These are phyloP conservation scores for Stachybotrys chartarum DNA, from an alignment of 2,329 filamentous ascomycete genomes.

Conservation along the genomic window DNA sequence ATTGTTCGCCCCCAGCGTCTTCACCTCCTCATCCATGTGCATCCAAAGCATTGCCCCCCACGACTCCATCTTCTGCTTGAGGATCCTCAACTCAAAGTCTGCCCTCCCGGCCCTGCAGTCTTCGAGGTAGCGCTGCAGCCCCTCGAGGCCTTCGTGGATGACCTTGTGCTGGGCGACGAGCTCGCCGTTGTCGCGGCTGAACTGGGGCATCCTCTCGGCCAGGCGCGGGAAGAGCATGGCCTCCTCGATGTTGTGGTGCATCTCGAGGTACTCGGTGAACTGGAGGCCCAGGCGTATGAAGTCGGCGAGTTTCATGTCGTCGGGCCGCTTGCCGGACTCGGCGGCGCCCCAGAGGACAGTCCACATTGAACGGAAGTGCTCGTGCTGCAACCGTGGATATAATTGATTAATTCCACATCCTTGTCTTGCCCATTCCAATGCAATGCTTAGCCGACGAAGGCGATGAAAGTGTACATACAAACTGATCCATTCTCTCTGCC, in stretches of 20 bases:
- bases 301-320: slow-evolving; percentile 57
- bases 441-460: background rate
- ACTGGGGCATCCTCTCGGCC: slow-evolving; percentile 72
- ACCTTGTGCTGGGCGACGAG: slow-evolving; percentile 67
- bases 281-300: slow-evolving; percentile 63
- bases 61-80: slow-evolving; percentile 66
- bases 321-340: slow-evolving; percentile 48
- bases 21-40: slow-evolving; percentile 81
- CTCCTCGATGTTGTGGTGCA: slow-evolving; percentile 82
- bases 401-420: background rate
- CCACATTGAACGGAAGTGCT: slow-evolving; percentile 70
- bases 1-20: slow-evolving; percentile 71
- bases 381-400: slow-evolving; percentile 46
- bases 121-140: slow-evolving; percentile 57
- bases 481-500: slow-evolving; percentile 68
- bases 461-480: slow-evolving; percentile 38
- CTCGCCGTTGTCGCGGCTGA: slow-evolving; percentile 47
- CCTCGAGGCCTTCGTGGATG: slow-evolving; percentile 72
- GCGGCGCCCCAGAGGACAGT: slow-evolving; percentile 62
- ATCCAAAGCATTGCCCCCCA: slow-evolving; percentile 76
- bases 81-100: slow-evolving; percentile 49
- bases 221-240: slow-evolving; percentile 71
- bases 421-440: no score
- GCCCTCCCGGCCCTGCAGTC: slow-evolving; percentile 45
- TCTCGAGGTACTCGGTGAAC: slow-evolving; percentile 62